Evolutionary conservation across 805 yeast species (phyloP), one percentile per base, ranked within the genome.

Genomic region (Suhomyces kilbournensis): DNA sequence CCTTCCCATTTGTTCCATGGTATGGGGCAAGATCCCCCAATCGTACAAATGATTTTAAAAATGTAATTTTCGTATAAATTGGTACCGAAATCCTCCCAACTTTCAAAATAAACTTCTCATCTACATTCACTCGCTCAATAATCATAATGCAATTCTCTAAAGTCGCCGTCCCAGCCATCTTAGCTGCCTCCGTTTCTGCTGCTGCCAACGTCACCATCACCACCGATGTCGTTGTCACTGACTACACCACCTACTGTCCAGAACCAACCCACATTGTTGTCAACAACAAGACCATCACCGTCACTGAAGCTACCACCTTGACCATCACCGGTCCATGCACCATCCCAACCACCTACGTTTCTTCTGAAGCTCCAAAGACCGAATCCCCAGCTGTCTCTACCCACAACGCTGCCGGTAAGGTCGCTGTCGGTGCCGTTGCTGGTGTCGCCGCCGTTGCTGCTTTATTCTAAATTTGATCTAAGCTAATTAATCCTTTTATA

Each of bases 291-390:
- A 86, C 93, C 67, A 80, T 82, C 82, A 82, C 87, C 60, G 90
- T 86, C 67, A 83, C 92, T 56, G 85, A 71, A 64, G 84, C 93
- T 56, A 86, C 93, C 70, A 88, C 96, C 61, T 72, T 89, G 64
- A 88, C 94, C 70, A 80, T 88, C 82, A 86, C 96, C 65, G 86
- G 89, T 79, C 92, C 92, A 69, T 89, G 96, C 79, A 87, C 93
- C 67, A 65, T 83, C 65, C 79, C 83, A 67, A 71, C 77, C 72
- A 73, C 75, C 61, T 66, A 65, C 66, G 66, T 63, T 48, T 61
- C 67, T 56, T 42, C 64, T 28, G 48, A 44, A 20, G 48, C 56
- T 45, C 56, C 56, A 35, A 32, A 61, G 39, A 50, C 65, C 38
- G 53, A 50, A 38, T 55, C 63, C 49, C 48, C 67, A 22, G 55